Conservation (phyloP, 306 rosid species). For the Dalbergia oliveri region DNA sequence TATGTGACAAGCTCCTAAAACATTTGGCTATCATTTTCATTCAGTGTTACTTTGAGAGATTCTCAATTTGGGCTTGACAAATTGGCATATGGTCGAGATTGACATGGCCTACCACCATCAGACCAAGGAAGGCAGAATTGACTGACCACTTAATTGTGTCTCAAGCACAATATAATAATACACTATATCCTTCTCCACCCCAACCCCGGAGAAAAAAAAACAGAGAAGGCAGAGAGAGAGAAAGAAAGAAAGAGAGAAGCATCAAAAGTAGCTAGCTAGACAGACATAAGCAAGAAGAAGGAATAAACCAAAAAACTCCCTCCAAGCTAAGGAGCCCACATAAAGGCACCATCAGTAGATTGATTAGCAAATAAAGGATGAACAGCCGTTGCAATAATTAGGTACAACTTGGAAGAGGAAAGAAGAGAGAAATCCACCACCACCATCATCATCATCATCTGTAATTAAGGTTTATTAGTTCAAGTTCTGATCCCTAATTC, state of each 20-base stretch:
- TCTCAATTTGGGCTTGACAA: slow-evolving; percentile 33
- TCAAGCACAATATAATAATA: slow-evolving; percentile 12
- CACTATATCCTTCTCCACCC: slow-evolving; percentile 38
- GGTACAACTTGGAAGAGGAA: slow-evolving; percentile 50
- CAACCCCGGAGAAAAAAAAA: neutral
- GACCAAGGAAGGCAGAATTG: slow-evolving; percentile 46
- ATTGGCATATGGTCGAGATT: slow-evolving; percentile 32
- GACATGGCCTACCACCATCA: slow-evolving; percentile 37
- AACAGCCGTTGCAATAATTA: slow-evolving; percentile 57
- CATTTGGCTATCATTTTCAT: slow-evolving; percentile 17
- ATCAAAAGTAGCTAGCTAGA: slow-evolving; percentile 40
- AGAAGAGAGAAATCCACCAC: slow-evolving; percentile 36
- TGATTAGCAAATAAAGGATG: slow-evolving; percentile 42
- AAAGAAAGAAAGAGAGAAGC: neutral
- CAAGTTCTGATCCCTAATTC: slow-evolving; percentile 42
- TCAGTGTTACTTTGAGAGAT: slow-evolving; percentile 34
- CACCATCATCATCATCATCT: slow-evolving; percentile 23
- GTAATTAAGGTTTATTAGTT: slow-evolving; percentile 38
- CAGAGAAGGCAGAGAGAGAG: slow-evolving; percentile 21
- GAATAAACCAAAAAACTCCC: slow-evolving; percentile 51
- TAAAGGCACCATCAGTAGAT: slow-evolving; percentile 43
- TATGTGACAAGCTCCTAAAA: slow-evolving; percentile 28
- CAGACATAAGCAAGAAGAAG: slow-evolving; percentile 35
- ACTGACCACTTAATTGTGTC: slow-evolving; percentile 36
- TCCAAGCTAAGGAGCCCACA: slow-evolving; percentile 48